Conservation (phyloP, 768 basidiomycete species). For the Pleurotus cornucopiae region DNA sequence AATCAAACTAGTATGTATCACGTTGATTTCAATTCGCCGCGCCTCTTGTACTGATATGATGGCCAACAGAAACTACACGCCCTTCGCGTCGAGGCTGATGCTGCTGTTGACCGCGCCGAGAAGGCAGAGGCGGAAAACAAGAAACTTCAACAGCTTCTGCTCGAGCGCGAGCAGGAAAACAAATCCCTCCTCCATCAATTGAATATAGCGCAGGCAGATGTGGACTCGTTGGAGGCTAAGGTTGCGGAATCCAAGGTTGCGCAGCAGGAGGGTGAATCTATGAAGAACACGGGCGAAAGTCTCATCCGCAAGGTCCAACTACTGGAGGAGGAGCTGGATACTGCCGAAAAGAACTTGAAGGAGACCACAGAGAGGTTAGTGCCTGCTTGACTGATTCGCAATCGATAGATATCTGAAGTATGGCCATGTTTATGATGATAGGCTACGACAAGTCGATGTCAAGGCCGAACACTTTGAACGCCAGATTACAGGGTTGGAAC, state of each 20-base stretch:
- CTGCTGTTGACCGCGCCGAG: constrained; percentile 79
- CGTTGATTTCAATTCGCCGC: not conserved
- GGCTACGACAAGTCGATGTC: constrained; percentile 93
- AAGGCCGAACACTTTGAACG: constrained; percentile 99
- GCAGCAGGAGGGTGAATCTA: constrained; percentile 63
- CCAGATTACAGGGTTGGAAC: constrained; percentile 79
- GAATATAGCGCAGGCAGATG: constrained; percentile 54
- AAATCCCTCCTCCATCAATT: constrained; percentile 74
- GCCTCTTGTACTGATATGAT: not conserved
- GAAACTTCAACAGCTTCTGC: constrained; percentile 63
- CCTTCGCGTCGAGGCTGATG: constrained; percentile 84
- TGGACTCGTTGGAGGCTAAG: constrained; percentile 67
- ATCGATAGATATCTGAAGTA: not conserved
- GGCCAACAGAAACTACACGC: constrained; percentile 60
- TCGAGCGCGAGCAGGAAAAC: constrained; percentile 85
- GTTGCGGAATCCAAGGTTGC: constrained; percentile 61
- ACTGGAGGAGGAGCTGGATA: constrained; percentile 93
- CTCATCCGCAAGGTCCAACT: constrained; percentile 82
- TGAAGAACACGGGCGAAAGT: constrained; percentile 68
- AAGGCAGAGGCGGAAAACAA: constrained; percentile 82
- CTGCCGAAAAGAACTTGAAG: constrained; percentile 93
- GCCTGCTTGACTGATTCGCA: not conserved
- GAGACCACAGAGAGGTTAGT: constrained; percentile 95
- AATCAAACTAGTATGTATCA: constrained; percentile 42
- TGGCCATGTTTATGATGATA: constrained; percentile 27